Evolutionary conservation across 1,284 basidiomycete species (phyloP).

Genomic region (Phlebopus sp.): DNA sequence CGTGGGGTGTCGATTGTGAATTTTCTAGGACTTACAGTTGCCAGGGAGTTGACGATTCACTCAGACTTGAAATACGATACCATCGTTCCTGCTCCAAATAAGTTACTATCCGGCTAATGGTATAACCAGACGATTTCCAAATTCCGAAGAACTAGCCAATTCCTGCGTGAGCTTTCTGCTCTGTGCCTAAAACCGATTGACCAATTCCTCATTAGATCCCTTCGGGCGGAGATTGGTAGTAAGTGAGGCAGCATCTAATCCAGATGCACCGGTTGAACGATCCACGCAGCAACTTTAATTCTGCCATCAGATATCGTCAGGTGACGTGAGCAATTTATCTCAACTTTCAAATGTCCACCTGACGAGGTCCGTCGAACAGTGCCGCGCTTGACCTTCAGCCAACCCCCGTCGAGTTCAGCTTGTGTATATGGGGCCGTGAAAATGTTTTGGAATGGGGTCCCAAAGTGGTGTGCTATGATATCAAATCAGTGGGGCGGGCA

Average conservation of each 20-base stretch:
- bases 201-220: slow-evolving; percentile 29
- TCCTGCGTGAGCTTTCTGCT: slow-evolving; percentile 28
- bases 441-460: slow-evolving; percentile 56
- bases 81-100: background rate
- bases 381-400: slow-evolving; percentile 40
- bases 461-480: slow-evolving; percentile 38
- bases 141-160: slow-evolving; percentile 53
- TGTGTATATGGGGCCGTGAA: slow-evolving; percentile 52
- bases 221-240: slow-evolving; percentile 50
- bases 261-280: background rate
- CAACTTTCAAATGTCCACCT: background rate
- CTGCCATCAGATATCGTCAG: slow-evolving; percentile 51
- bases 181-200: background rate
- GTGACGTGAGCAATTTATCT: slow-evolving; percentile 44
- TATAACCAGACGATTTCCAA: slow-evolving; percentile 50
- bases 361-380: slow-evolving; percentile 23
- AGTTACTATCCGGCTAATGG: background rate
- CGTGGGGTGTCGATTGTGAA: slow-evolving; percentile 53
- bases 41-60: background rate
- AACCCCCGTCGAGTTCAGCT: slow-evolving; percentile 43
- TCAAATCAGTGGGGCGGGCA: background rate
- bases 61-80: slow-evolving; percentile 52
- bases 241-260: slow-evolving; percentile 22
- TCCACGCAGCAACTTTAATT: slow-evolving; percentile 48
- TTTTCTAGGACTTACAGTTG: background rate